Base-by-base conservation (phyloP, 495 filamentous ascomycete species). In the Trichoderma parareesei region DNA sequence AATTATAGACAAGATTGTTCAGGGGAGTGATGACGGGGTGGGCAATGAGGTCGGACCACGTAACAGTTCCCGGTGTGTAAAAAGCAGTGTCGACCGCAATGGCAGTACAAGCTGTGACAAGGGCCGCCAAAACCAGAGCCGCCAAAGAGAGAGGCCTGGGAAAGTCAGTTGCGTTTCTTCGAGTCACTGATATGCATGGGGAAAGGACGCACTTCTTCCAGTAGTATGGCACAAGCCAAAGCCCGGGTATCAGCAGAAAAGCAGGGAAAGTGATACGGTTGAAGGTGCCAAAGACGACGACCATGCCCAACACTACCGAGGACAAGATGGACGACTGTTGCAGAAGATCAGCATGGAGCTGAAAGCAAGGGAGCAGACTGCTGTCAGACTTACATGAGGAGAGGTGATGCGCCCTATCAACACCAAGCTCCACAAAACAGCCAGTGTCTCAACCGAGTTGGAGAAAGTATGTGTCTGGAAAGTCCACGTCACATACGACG, bases 401-500 rank as follows among this genome's bases (percentile, higher is more conserved):
- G 85, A 87, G 42, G 87, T 76, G 67, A 98, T 92, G 70, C 93
- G 86, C 71, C 87, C 86, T 70, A 97, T 90, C 70, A 98, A 79
- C 61, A 97, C 92, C 75, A 98, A 71, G 67, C 89, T 89, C 94
- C 95, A 98, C 60, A 87, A 81, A 18, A 98, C 93, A 40, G 90
- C 82, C 69, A 98, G 80, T 1, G 94, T 97, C 77, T 98, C 94
- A 69, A 97, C 84, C 62, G 92, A 92, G 75, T 98, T 98, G 72
- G 94, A 98, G 77, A 98, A 98, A 42, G 95, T 98, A 79, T 98
- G 94, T 49, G 90, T 96, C 78, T 98, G 94, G 78, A 90, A 96
- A 49, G 95, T 97, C 95, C 94, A 98, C 60, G 94, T 98, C 68
- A 97, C 93, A 76, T 98, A 98, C 33, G 90, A 95, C 16, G 94